phyloP scores from a whole-genome alignment of 805 yeast species.

The Scheffersomyces stipitis region DNA sequence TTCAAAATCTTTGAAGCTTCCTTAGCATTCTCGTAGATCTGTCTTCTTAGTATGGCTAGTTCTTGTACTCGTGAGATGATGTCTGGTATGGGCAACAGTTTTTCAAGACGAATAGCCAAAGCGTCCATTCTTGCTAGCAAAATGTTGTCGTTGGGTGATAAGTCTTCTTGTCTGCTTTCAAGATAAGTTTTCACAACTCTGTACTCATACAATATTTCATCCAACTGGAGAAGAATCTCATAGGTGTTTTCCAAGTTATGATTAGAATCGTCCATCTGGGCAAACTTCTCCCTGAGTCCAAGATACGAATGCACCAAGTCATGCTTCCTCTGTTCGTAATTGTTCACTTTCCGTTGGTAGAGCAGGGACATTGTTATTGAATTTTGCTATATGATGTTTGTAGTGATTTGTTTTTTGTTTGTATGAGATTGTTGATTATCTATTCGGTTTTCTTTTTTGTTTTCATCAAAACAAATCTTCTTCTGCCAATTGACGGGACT shows the following conservation, averaged over 20 bases:
- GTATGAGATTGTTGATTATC: too few relatives aligned
- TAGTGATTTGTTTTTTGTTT: too few relatives aligned
- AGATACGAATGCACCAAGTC: slow-evolving; percentile 11
- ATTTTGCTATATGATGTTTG: too few relatives aligned
- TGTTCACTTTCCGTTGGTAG: slow-evolving; percentile 15
- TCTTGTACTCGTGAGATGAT: slow-evolving; percentile 17
- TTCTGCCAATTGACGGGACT: too few relatives aligned
- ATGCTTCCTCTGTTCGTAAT: slow-evolving; percentile 16
- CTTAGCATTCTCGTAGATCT: slow-evolving; percentile 27
- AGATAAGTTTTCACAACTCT: slow-evolving; percentile 24
- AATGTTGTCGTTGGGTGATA: slow-evolving; percentile 5
- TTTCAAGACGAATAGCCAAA: slow-evolving; percentile 18
- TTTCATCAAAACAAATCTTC: too few relatives aligned
- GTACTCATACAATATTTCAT: slow-evolving; percentile 25
- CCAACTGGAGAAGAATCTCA: slow-evolving; percentile 22
- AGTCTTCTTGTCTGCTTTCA: slow-evolving; percentile 14
- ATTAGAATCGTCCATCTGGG: slow-evolving; percentile 6
- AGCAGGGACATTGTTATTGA: slow-evolving; percentile 2
- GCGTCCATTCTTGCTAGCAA: slow-evolving; percentile 15
- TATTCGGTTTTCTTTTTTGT: too few relatives aligned
- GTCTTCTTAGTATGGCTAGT: slow-evolving; percentile 28
- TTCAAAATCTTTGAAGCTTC: slow-evolving; percentile 31
- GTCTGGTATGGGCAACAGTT: slow-evolving; percentile 21
- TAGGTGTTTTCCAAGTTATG: slow-evolving; percentile 11
- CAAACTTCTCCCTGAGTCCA: slow-evolving; percentile 9